Percentiles rank a stretch among this genome's conserved stretches.
Conservation (phyloP, 257 asterid genomes). For the Ehretia macrophylla region DNA sequence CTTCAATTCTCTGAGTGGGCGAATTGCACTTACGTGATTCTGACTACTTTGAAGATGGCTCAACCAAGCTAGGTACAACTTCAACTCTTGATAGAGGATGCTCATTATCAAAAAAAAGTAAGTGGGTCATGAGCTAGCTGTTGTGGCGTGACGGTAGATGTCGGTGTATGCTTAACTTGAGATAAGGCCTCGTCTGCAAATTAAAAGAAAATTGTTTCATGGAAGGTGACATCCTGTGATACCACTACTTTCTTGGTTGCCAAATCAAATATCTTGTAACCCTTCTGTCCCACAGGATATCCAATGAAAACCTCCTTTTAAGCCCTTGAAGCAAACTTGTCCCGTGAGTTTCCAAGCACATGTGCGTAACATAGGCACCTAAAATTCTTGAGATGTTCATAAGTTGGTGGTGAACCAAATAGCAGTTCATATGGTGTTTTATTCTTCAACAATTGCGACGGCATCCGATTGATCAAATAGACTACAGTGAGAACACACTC, state of each 20-base stretch:
- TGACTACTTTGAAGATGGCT: too few relatives aligned
- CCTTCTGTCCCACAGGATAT: background rate
- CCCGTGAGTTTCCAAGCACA: background rate
- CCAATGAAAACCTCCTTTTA: background rate
- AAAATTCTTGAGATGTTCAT: background rate
- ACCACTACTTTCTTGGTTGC: background rate
- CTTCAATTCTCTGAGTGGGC: too few relatives aligned
- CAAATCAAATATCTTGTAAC: background rate
- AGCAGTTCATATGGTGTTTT: constrained; percentile 2
- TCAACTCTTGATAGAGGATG: too few relatives aligned
- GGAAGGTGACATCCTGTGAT: too few relatives aligned
- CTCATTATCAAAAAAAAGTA: too few relatives aligned
- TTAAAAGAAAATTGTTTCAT: background rate
- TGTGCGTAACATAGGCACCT: background rate
- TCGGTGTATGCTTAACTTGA: background rate
- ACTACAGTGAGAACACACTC: background rate
- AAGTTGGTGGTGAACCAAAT: background rate
- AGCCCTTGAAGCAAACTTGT: background rate
- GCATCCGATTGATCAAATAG: background rate
- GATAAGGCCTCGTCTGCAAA: background rate
- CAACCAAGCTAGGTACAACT: too few relatives aligned
- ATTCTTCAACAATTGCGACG: background rate
- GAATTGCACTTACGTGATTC: too few relatives aligned
- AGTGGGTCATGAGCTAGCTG: background rate
- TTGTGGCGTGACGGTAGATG: background rate